Evolutionary conservation across 2,329 filamentous ascomycete genomes (phyloP), one percentile per base, ranked within the genome.

Genomic region (Juglanconis juglandina): DNA sequence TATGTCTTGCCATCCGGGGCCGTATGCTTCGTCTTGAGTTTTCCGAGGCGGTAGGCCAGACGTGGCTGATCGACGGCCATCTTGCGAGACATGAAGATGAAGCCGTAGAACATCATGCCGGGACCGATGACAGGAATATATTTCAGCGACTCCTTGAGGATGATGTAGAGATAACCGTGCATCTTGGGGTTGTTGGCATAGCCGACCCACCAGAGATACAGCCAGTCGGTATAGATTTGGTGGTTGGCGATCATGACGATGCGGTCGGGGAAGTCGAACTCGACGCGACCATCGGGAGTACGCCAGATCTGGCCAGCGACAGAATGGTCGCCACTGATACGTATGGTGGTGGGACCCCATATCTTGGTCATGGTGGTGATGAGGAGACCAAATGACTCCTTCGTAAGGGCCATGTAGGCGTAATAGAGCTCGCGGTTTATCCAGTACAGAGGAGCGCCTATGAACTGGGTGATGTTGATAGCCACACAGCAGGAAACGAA

Each of bases 131-230:
- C 75, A 1, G 92, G 92, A 14, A 96, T 87, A 66, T 86, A 88
- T 72, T 91, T 92, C 63, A 96, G 78, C 1, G 90, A 93, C 71
- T 96, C 90, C 70, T 96, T 96, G 56, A 96, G 78, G 68, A 96
- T 94, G 71, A 96, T 96, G 77, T 92, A 96, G 68, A 96, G 82
- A 70, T 92, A 89, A 10, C 92, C 92, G 68, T 95, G 90, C 85
- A 92, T 91, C 56, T 83, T 82, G 60, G 89, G 90, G 2, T 68
- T 73, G 69, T 87, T 88, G 33, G 90, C 91, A 69, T 96, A 96
- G n/a, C 87, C 90, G 33, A 92, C 87, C 92, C 92, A 96, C 92
- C 92, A 96, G 7, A 96, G 83, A 71, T 96, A 96, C 8, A 96
- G 76, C 92, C 91, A 96, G 75, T 96, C 91, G 8, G 91, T 94